Evolutionary conservation across 1,284 basidiomycete species (phyloP).

Genomic region (Cryptococcus jaspeensis): DNA sequence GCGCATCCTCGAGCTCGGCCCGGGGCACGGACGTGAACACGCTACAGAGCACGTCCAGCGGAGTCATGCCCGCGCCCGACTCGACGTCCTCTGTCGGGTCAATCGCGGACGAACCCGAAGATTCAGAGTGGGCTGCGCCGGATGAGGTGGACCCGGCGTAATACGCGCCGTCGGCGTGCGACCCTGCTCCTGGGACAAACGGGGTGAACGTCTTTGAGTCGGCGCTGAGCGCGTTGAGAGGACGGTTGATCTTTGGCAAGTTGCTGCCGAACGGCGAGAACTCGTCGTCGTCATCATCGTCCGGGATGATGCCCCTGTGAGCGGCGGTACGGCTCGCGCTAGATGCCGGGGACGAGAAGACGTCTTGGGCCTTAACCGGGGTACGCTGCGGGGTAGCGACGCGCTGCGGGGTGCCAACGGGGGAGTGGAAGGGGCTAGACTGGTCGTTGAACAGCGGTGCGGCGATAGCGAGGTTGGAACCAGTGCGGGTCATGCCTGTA

Average conservation of each 20-base stretch:
- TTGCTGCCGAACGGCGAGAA: conserved; percentile 57
- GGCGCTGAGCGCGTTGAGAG: conserved; percentile 27
- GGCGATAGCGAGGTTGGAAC: conserved; percentile 82
- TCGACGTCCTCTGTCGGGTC: conserved; percentile 5
- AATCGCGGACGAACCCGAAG: conserved; percentile 9
- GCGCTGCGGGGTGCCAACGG: conserved; percentile 42
- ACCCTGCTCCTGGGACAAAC: conserved; percentile 6
- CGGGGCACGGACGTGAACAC: conserved; percentile 87
- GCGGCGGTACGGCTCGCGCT: conserved; percentile 16
- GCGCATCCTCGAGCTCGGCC: conserved; percentile 87
- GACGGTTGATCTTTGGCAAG: conserved; percentile 34
- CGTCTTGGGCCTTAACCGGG: conserved; percentile 38
- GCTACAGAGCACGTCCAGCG: conserved; percentile 89
- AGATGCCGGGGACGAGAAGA: conserved; percentile 33
- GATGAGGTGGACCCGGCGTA: conserved; percentile 13
- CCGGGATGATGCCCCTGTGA: conserved; percentile 38
- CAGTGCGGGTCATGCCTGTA: conserved; percentile 54
- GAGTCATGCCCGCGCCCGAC: conserved; percentile 78
- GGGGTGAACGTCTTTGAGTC: conserved; percentile 46
- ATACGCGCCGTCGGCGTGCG: neutral
- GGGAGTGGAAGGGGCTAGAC: conserved; percentile 58
- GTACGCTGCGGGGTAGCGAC: conserved; percentile 22
- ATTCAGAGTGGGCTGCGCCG: conserved; percentile 19
- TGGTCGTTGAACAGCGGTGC: conserved; percentile 74
- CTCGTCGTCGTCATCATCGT: conserved; percentile 58